Conservation (phyloP, 768 basidiomycete genomes). For the Termitomyces eurrhizus region DNA sequence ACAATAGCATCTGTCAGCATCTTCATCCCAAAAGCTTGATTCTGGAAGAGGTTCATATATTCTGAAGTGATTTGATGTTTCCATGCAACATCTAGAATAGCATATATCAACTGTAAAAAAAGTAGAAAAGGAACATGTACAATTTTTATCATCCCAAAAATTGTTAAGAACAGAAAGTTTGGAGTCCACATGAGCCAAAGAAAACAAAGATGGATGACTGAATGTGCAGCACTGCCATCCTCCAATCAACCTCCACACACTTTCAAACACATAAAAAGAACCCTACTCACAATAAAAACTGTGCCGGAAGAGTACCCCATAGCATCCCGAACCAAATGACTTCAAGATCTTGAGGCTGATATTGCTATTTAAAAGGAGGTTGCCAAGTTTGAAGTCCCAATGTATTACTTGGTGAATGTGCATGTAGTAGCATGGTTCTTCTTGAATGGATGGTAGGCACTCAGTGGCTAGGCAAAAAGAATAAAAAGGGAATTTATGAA, state of each 20-base stretch:
- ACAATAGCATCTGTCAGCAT: conserved; percentile 65
- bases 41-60: conserved; percentile 65
- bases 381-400: conserved; percentile 94
- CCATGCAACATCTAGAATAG: conserved; percentile 53
- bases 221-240: conserved; percentile 60
- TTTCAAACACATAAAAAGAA: neutral
- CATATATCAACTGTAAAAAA: neutral
- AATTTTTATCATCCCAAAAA: conserved; percentile 50
- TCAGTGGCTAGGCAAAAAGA: too few relatives aligned
- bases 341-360: conserved; percentile 89
- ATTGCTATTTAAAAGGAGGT: conserved; percentile 84
- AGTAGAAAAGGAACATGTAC: conserved; percentile 33
- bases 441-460: too few relatives aligned
- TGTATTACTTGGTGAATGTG: conserved; percentile 96
- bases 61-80: conserved; percentile 67
- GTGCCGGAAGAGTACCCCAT: conserved; percentile 86
- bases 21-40: conserved; percentile 69
- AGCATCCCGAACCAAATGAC: conserved; percentile 65
- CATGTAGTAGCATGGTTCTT: conserved; percentile 98
- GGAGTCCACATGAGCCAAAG: conserved; percentile 63
- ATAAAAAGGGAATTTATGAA: too few relatives aligned
- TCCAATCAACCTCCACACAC: neutral
- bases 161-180: conserved; percentile 53
- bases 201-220: conserved; percentile 65
- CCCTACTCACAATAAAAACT: conserved; percentile 75